Evolutionary conservation across 2,329 filamentous ascomycete species (phyloP), one percentile per base, ranked within the genome.

Genomic region (Truncatella angustata): DNA sequence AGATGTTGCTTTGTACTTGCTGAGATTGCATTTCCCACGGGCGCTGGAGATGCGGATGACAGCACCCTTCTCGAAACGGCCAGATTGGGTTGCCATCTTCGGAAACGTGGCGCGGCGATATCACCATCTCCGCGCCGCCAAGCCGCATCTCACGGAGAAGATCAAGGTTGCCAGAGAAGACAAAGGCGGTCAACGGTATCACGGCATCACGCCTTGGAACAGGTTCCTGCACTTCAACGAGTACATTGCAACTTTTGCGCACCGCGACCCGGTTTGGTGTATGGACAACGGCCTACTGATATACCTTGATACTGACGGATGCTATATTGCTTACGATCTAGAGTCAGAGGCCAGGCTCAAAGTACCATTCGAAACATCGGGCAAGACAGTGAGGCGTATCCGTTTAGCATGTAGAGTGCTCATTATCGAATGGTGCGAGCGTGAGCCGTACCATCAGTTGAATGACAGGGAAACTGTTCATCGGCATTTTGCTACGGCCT

Each of bases 371-470:
- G 68, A 78, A 32, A 67, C 72, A 4, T 54, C 62, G 1, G 70
- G 69, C 6, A 83, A 77, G 57, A 72, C 79, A 30, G 68, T 86
- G 23, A 73, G 83, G 11, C 74, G 82, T 11, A 64, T 84, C 3
- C 74, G 82, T 12, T 67, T 86, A 4, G 73, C 76, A 28, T 68
- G 77, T 30, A 70, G 71, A 2, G 69, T 84, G n/a, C 67, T 87
- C n/a, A 60, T 86, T 16, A 67, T 87, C n/a, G 83, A 86, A 62
- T 86, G 83, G 82, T 81, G 80, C 46, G 79, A 84, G 59, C 64
- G 70, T 2, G 69, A 74, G 24, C 68, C 77, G 1, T 80, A 75
- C 55, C 75, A 80, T 61, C 73, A 76, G 62, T 63, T 79, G 20
- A 79, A 81, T 61, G 73, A 77, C 52, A 67, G 68, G 44, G 77